Conservation (phyloP, 768 basidiomycete species). For the Lactarius sanguifluus region DNA sequence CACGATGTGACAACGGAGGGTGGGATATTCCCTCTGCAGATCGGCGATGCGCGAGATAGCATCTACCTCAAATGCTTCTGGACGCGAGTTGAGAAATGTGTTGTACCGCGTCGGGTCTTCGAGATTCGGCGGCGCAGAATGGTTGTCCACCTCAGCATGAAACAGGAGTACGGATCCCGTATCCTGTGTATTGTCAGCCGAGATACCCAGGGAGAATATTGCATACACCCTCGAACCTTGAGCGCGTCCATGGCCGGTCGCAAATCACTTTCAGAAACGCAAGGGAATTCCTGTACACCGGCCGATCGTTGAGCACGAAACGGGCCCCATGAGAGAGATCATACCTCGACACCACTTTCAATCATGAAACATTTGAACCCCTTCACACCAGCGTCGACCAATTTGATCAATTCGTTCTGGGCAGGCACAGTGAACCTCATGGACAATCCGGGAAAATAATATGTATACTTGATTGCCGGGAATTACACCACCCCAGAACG, state of each 20-base stretch:
- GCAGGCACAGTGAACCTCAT: constrained; percentile 1
- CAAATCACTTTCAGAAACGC: constrained; percentile 71
- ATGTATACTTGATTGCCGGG: constrained; percentile 78
- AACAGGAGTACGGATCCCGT: constrained; percentile 76
- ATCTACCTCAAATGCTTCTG: constrained; percentile 71
- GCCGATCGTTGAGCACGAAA: constrained; percentile 5
- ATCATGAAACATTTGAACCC: constrained; percentile 98
- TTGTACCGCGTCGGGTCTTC: constrained; percentile 59
- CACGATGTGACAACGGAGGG: constrained; percentile 87
- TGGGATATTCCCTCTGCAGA: constrained; percentile 61
- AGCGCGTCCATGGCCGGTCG: constrained; percentile 68
- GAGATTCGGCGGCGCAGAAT: constrained; percentile 32
- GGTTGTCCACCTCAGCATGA: constrained; percentile 83
- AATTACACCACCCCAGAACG: constrained; percentile 94
- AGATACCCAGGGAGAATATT: neutral
- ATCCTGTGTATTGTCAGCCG: constrained; percentile 44
- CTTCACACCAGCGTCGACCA: constrained; percentile 79
- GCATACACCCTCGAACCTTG: constrained; percentile 47
- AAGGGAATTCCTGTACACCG: constrained; percentile 87
- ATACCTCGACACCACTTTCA: constrained; percentile 91
- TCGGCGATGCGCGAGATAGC: constrained; percentile 77
- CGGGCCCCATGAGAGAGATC: constrained; percentile 23
- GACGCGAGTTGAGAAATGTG: constrained; percentile 86
- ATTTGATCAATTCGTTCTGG: constrained; percentile 70
- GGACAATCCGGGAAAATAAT: neutral